These are phyloP conservation scores for Oryza meyeriana DNA, from an alignment of 176 grass and related monocot genomes.

Conservation along the genomic window DNA sequence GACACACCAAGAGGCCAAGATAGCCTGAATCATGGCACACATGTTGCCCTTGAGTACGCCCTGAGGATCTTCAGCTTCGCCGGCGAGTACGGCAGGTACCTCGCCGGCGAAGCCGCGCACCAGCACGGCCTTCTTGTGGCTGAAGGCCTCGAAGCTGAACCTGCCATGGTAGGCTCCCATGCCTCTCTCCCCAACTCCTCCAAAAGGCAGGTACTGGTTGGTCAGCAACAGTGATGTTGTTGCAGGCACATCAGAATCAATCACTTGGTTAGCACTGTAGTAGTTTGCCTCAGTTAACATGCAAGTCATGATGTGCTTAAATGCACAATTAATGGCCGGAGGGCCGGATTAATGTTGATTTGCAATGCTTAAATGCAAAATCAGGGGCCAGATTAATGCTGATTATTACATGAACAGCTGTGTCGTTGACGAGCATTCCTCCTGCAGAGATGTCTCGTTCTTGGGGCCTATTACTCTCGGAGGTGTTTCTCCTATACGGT, in stretches of 20 bases:
- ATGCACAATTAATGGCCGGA: neutral
- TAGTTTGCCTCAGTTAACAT: neutral
- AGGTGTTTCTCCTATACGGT: no score
- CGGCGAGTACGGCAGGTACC: conserved; percentile 66
- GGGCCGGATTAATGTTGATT: neutral
- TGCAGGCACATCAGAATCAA: neutral
- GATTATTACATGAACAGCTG: conserved; percentile 52
- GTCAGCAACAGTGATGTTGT: conserved; percentile 31
- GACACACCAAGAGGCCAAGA: conserved; percentile 41
- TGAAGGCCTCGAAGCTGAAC: conserved; percentile 79
- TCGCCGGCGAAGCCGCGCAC: conserved; percentile 40
- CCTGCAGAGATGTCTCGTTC: conserved; percentile 68
- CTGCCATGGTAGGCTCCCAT: conserved; percentile 76
- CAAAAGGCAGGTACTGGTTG: conserved; percentile 68
- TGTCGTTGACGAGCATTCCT: conserved; percentile 70
- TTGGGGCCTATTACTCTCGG: no score
- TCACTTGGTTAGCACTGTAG: neutral
- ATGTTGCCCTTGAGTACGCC: conserved; percentile 56
- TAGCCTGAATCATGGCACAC: conserved; percentile 42
- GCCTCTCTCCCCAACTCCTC: conserved; percentile 81
- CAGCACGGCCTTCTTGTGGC: conserved; percentile 64
- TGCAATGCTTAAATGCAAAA: neutral
- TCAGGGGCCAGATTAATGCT: neutral
- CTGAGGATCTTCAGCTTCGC: conserved; percentile 58
- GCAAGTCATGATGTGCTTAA: neutral